Conservation (phyloP, 1,284 basidiomycete genomes). For the Cutaneotrichosporon cutaneum region DNA sequence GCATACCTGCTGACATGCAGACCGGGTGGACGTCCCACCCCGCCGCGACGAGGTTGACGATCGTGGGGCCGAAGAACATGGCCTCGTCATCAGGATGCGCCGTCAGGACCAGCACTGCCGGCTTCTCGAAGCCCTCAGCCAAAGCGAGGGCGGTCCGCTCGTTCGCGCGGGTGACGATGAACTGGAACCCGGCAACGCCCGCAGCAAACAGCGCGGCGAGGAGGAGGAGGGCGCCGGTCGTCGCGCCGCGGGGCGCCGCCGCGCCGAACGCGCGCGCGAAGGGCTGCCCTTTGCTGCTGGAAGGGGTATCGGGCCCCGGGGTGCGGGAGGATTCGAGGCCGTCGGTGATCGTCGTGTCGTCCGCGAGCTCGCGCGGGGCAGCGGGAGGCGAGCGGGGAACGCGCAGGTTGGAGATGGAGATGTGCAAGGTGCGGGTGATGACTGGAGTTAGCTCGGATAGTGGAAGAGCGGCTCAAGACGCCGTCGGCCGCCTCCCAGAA, state of each 20-base stretch:
- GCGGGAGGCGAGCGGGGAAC: slow-evolving; percentile 37
- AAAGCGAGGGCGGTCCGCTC: slow-evolving; percentile 5
- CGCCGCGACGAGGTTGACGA: slow-evolving; percentile 35
- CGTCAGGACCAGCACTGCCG: slow-evolving; percentile 53
- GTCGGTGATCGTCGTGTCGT: slow-evolving; percentile 1
- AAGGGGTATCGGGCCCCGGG: not conserved
- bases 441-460: slow-evolving; percentile 23
- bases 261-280: slow-evolving; percentile 4
- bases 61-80: slow-evolving; percentile 64
- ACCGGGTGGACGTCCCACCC: slow-evolving; percentile 51
- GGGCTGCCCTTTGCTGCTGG: not conserved
- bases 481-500: too few relatives aligned
- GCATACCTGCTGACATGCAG: slow-evolving; percentile 54
- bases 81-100: slow-evolving; percentile 65
- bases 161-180: slow-evolving; percentile 7
- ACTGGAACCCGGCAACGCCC: slow-evolving; percentile 13
- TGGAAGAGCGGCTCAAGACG: not conserved
- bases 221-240: not conserved
- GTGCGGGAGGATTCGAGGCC: not conserved
- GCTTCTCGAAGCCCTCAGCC: slow-evolving; percentile 1
- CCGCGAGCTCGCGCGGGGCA: slow-evolving; percentile 7
- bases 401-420: slow-evolving; percentile 37
- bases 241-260: not conserved
- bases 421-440: slow-evolving; percentile 41
- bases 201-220: slow-evolving; percentile 10